Conservation (phyloP, 1,284 basidiomycete species). For the Malassezia restricta region DNA sequence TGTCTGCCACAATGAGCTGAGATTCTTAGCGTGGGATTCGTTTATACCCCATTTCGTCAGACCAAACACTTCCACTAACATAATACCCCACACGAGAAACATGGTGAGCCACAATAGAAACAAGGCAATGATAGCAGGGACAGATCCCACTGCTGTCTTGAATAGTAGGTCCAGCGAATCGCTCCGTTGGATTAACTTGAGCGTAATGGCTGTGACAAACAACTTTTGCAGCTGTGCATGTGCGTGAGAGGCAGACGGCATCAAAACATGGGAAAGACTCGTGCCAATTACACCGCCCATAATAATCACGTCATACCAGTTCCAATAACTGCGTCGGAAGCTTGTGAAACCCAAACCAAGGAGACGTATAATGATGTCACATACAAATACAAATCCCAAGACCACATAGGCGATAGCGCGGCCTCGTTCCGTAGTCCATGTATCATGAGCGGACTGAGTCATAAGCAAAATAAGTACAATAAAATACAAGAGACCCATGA, state of each 20-base stretch:
- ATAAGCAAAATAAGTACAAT: slow-evolving; percentile 75
- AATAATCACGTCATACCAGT: slow-evolving; percentile 75
- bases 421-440: slow-evolving; percentile 54
- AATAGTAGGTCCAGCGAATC: slow-evolving; percentile 87
- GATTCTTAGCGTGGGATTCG: slow-evolving; percentile 67
- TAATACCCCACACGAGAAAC: slow-evolving; percentile 82
- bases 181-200: slow-evolving; percentile 85
- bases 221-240: slow-evolving; percentile 72
- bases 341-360: slow-evolving; percentile 73
- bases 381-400: slow-evolving; percentile 61
- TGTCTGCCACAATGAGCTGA: slow-evolving; percentile 64
- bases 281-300: slow-evolving; percentile 72
- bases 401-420: slow-evolving; percentile 68
- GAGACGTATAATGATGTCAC: slow-evolving; percentile 68
- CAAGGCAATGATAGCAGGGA: slow-evolving; percentile 74
- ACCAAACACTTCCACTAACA: slow-evolving; percentile 83
- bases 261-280: slow-evolving; percentile 54
- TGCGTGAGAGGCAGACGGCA: slow-evolving; percentile 18
- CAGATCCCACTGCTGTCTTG: slow-evolving; percentile 80
- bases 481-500: slow-evolving; percentile 69
- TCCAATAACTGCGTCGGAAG: slow-evolving; percentile 70
- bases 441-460: slow-evolving; percentile 65
- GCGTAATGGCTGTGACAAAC: slow-evolving; percentile 79
- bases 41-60: slow-evolving; percentile 70
- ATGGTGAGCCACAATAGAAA: slow-evolving; percentile 79